Evolutionary conservation across 169 alveolate genomes (phyloP), one percentile per base, ranked within the genome.

Genomic region (Cryptosporidium ryanae): DNA sequence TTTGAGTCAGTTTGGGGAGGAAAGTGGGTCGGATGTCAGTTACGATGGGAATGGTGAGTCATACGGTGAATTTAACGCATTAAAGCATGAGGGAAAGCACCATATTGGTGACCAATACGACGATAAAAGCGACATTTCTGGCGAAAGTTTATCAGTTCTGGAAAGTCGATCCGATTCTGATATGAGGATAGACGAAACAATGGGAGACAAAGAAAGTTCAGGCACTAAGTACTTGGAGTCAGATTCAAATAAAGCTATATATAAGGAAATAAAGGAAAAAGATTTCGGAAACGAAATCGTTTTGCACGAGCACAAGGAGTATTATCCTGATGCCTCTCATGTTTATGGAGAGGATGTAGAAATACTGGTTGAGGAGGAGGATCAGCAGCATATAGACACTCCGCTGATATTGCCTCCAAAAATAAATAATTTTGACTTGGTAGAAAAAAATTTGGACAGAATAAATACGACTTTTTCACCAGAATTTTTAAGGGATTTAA

Each of bases 401-500:
- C 99, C 99, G 49, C 96, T 98, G 43, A 95, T 98, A 4, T 95
- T 98, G n/a, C 98, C 99, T 2, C 91, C 93, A 6, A 96, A 94
- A 90, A 92, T 94, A 49, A 94, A 95, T 52, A 93, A 95, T 71
- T 96, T 96, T 70, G 98, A 96, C 52, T 46, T 94, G 27, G 84
- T 90, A 17, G 98, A 95, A 82, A 90, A 92, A 50, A 92, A 90
- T 66, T 82, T 93, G 54, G 95, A 90, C 65, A 52, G 91, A 34
- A 97, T 97, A 18, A 92, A 95, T 76, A 96, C 98, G 27, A 92
- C 95, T n/a, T 97, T 95, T 90, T 93, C 96, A 52, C 93, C 93
- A 76, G 98, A 97, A 84, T 98, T 94, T 91, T 82, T 98, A 66
- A 94, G 96, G 1, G 93, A 95, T 64, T 89, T 98, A 84, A 96